Evolutionary conservation across 352 stramenopile species (phyloP), one percentile per base, ranked within the genome.

Genomic region (Phytopythium helicoides): DNA sequence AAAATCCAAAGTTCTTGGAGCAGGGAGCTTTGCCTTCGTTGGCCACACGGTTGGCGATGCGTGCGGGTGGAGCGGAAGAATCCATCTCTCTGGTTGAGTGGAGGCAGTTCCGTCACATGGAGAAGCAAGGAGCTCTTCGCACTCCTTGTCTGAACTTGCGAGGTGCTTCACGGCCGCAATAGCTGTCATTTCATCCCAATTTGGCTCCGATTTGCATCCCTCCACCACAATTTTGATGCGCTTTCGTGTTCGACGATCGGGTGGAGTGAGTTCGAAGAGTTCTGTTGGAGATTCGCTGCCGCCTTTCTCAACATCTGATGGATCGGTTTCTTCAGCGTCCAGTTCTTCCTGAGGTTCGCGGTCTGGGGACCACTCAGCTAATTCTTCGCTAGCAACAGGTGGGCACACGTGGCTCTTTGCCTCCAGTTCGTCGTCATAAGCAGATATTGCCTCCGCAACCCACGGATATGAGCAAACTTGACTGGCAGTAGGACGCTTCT

Each of bases 391-490:
- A n/a, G n/a, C n/a, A n/a, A n/a, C n/a, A n/a, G n/a, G n/a, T n/a
- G n/a, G n/a, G n/a, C n/a, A 15, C 28, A 5, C 18, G 7, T 21
- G 7, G 12, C 52, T 58, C 34, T 63, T 58, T 22, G n/a, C 38
- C 6, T 67, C 58, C 9, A 48, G 36, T 38, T 57, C 54, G 26
- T 57, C 54, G 15, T 71, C 59, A 0, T 47, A 41, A 33, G 60
- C 54, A 8, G 53, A 21, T 38, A 34, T 48, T 11, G 53, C 35
- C 19, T 63, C 56, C 23, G 37, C 48, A 9, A 86, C 34, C 77
- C 77, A 88, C n/a, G 62, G 40, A 47, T 82, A 68, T 0, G 18
- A 31, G 16, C 64, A 71, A 3, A 89, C 61, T 4, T 73, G 38
- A 2, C 74, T 62, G 8, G 76, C 66, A 22, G 68, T 65, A 1